Evolutionary conservation across 352 stramenopile genomes (phyloP).

Genomic region (Nothophytophthora sp.): DNA sequence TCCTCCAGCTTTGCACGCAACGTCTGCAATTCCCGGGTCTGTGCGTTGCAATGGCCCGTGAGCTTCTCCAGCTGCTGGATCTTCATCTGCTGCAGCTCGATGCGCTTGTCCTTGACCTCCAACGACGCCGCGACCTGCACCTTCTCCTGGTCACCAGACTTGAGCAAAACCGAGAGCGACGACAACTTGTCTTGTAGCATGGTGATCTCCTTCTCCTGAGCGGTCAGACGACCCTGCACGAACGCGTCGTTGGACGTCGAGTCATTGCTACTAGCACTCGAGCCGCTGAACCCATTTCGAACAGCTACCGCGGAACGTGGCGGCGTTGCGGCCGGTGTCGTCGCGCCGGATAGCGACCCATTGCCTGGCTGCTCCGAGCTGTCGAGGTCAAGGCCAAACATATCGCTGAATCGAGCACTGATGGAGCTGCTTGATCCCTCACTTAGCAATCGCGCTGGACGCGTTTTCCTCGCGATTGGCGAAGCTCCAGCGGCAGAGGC

Average conservation of each 20-base stretch:
- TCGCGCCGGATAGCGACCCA: conserved; percentile 3
- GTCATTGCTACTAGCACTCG: conserved; percentile 4
- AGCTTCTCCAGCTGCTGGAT: conserved; percentile 66
- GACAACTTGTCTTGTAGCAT: conserved; percentile 77
- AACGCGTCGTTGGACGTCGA: conserved; percentile 27
- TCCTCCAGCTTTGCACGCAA: conserved; percentile 51
- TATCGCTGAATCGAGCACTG: conserved; percentile 28
- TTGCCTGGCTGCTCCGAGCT: conserved; percentile 8
- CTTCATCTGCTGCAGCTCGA: conserved; percentile 67
- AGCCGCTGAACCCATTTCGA: conserved; percentile 15
- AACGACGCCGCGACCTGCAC: conserved; percentile 46
- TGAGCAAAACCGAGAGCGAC: conserved; percentile 62
- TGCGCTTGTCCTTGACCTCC: conserved; percentile 78
- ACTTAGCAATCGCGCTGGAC: conserved; percentile 20
- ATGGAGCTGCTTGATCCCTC: conserved; percentile 24
- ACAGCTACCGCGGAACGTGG: conserved; percentile 9
- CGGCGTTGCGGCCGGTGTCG: conserved; percentile 9
- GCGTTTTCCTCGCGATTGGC: conserved; percentile 11
- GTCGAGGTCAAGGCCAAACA: conserved; percentile 32
- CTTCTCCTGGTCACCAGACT: conserved; percentile 71
- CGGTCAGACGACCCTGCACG: conserved; percentile 57
- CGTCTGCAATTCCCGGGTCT: conserved; percentile 49
- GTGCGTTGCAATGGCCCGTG: conserved; percentile 39
- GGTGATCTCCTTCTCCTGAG: conserved; percentile 66
- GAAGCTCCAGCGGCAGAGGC: not conserved